Evolutionary conservation across 1,139 yeast genomes (phyloP), one percentile per base, ranked within the genome.

Genomic region (Saccharomyces uvarum): DNA sequence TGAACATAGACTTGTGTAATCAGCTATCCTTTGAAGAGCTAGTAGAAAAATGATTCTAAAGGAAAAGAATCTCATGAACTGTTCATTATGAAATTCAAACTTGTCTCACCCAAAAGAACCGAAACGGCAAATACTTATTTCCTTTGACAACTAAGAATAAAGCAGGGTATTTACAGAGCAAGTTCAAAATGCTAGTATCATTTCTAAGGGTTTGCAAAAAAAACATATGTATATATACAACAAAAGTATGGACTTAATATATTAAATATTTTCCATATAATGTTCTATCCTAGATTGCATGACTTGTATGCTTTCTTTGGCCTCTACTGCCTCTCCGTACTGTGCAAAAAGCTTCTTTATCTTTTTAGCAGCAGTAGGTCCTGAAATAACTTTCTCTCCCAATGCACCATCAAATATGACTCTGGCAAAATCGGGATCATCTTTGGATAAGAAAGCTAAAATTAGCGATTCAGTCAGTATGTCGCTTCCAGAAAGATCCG

Each of bases 371-470:
- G 82, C 85, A 4, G 66, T 63, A 27, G 76, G 79, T 28, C 76
- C 77, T 14, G 65, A 64, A 1, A 84, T 56, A 1, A 80, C 61
- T 9, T 63, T 70, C 55, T 77, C 77, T 47, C 73, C 76, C 2
- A 75, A 64, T 1, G 85, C 81, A 60, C 82, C 84, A 47, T 81
- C 83, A 58, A 78, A 76, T n/a, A 85, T 70, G 48, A 84, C 76
- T 47, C 77, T 75, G 0, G 89, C 88, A 66, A 86, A 78, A 54
- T 81, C 84, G 44, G 88, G 67, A 62, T 86, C 89, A 42, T 75
- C 72, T 41, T 76, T 75, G 21, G 76, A 71, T 41, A 86, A 68
- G 53, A 72, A 74, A 0, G 81, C 76, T 24, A 81, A 62, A 21
- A 83, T 69, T 52, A 84, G 69, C 1, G 86, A 71, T 60, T 83